Evolutionary conservation across 2,329 filamentous ascomycete genomes (phyloP).

Genomic region (Alternaria tenuissima): DNA sequence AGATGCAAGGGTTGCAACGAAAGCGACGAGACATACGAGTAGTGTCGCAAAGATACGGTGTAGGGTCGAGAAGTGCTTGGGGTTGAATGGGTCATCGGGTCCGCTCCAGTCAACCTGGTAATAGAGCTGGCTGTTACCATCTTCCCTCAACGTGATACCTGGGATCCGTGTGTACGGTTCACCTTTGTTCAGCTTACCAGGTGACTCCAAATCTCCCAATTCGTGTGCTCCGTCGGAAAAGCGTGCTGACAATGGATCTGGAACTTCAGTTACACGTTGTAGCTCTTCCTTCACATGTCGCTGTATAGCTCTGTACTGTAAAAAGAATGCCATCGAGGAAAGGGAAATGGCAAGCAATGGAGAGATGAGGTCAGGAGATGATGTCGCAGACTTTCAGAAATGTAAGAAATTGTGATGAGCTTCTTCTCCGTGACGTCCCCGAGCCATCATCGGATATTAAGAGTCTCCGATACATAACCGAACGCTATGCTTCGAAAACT

Average conservation of each 20-base stretch:
- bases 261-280: conserved; percentile 4
- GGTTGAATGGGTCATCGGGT: conserved; percentile 7
- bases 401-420: neutral
- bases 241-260: neutral
- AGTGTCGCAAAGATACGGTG: conserved; percentile 12
- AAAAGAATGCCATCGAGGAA: conserved; percentile 11
- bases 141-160: conserved; percentile 12
- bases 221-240: neutral
- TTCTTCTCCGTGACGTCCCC: conserved; percentile 8
- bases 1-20: conserved; percentile 61
- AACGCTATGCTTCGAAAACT: conserved; percentile 4
- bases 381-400: neutral
- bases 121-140: conserved; percentile 7
- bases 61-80: conserved; percentile 12
- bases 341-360: neutral
- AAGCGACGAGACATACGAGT: conserved; percentile 51
- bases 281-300: conserved; percentile 9
- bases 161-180: conserved; percentile 9
- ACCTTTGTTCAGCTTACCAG: neutral
- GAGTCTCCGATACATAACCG: neutral
- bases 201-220: neutral
- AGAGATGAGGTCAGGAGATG: neutral
- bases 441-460: neutral
- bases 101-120: conserved; percentile 15
- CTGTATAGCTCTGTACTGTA: conserved; percentile 7